phyloP scores from a whole-genome alignment of 805 yeast genomes.

The Isabelozyma pseudorhagii region DNA sequence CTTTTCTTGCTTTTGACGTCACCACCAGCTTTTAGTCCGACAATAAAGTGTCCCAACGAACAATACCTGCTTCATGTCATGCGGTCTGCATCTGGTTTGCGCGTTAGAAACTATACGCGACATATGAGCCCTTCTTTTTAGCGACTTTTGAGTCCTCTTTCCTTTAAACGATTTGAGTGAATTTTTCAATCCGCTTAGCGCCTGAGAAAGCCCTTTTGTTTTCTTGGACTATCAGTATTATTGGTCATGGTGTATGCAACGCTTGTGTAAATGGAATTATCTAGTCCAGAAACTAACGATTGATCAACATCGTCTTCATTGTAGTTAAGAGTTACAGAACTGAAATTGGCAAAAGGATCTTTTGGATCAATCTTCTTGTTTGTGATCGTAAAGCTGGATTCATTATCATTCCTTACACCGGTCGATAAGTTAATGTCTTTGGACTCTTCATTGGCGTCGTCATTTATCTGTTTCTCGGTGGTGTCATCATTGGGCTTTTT shows the following conservation, averaged over 20 bases:
- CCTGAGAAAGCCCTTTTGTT: constrained; percentile 30
- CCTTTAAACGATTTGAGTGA: not conserved
- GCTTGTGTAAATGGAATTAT: constrained; percentile 43
- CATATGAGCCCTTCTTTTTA: no score
- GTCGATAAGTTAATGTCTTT: not conserved
- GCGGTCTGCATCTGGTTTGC: no score
- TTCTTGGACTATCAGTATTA: constrained; percentile 10
- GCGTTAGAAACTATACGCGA: no score
- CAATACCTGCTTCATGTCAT: no score
- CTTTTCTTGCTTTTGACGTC: no score
- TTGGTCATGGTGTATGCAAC: constrained; percentile 54
- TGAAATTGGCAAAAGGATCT: constrained; percentile 84
- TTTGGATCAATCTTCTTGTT: constrained; percentile 19
- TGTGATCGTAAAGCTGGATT: not conserved
- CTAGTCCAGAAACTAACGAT: constrained; percentile 45
- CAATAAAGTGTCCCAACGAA: no score
- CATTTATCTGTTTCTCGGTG: constrained; percentile 8
- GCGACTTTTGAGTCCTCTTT: no score
- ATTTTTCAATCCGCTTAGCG: constrained; percentile 9
- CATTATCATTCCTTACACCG: not conserved
- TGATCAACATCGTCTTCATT: constrained; percentile 45
- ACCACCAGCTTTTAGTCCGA: no score
- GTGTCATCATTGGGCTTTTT: constrained; percentile 4
- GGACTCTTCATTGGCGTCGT: constrained; percentile 18
- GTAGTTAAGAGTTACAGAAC: constrained; percentile 82